Base-by-base conservation (phyloP, 768 basidiomycete species). In the Kwoniella sp. region DNA sequence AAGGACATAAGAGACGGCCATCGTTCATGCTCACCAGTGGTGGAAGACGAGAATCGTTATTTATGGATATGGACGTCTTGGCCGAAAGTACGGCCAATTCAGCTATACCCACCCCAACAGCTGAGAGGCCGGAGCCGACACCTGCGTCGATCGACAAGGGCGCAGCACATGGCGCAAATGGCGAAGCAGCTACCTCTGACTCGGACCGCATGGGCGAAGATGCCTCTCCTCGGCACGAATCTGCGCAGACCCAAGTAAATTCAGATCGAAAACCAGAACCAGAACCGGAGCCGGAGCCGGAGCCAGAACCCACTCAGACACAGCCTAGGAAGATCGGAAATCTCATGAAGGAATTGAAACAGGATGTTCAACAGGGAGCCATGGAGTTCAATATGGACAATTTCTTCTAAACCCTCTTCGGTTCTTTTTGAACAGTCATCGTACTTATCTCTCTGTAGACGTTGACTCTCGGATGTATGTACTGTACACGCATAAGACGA, bases 31-130 rank as follows among this genome's bases (percentile, higher is more conserved):
- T 78, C 6, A 58, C 66, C 9, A 48, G 29, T 19, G 62, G 55
- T 19, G 84, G 85, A 15, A 85, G 86, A 49, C 82, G 85, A 52
- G 85, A 89, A 2, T 89, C 89, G 6, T 90, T 95, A 68, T 73
- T 92, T 70, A 94, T 95, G 69, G 92, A 96, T 79, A 92, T 96
- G 85, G 90, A 91, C 64, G 83, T 87, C 88, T 2, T 87, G 86
- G 10, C 81, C 77, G 58, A 77, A 64, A 29, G 74, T 33, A 63
- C 55, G 48, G 37, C 19, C 17, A 27, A 52, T 44, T 37, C 50
- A 15, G 58, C 48, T 17, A 25, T 37, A 6, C 58, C 46, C 17
- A 51, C 58, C 9, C 58, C 58, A 3, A 37, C 30, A 27, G 46
- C 51, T 61, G 63, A 24, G 58, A 56, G 30, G 65, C 17, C 40